Conservation (phyloP, 208 protist genomes). For the Tetramitus jugosus region DNA sequence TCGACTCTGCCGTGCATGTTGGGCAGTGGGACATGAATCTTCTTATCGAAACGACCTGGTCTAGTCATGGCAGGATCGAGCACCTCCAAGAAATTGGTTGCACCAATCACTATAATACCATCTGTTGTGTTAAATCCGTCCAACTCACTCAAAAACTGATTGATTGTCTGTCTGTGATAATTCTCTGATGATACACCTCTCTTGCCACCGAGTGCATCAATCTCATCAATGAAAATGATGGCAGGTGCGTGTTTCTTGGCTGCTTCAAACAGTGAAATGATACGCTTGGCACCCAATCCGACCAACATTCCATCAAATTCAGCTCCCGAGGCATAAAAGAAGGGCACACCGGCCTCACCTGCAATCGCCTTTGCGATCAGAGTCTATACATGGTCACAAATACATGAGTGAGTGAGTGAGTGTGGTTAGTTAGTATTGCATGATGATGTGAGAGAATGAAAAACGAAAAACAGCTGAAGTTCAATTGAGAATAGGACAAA, state of each 20-base stretch:
- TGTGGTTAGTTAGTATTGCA: constrained; percentile 10
- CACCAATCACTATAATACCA: constrained; percentile 90
- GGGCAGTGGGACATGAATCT: constrained; percentile 48
- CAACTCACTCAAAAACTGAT: constrained; percentile 90
- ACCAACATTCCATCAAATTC: constrained; percentile 96
- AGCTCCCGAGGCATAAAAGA: constrained; percentile 81
- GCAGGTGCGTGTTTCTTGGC: constrained; percentile 79
- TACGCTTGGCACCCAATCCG: constrained; percentile 82
- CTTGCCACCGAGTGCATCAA: constrained; percentile 84
- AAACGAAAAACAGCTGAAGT: no score
- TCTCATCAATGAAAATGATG: constrained; percentile 97
- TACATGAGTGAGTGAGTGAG: neutral
- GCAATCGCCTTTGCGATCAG: constrained; percentile 77
- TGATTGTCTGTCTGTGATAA: constrained; percentile 82
- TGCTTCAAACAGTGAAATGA: constrained; percentile 81
- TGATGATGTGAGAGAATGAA: constrained; percentile 52
- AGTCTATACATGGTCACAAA: constrained; percentile 44
- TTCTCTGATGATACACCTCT: constrained; percentile 60
- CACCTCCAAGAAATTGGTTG: constrained; percentile 92
- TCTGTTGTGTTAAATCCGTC: constrained; percentile 76
- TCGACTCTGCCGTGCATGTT: constrained; percentile 45
- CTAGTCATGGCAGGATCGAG: constrained; percentile 83
- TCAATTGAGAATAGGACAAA: constrained; percentile 39
- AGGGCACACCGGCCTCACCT: constrained; percentile 80
- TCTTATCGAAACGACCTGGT: constrained; percentile 62